Base-by-base conservation (phyloP, 2,329 filamentous ascomycete genomes). In the Fusarium poae region DNA sequence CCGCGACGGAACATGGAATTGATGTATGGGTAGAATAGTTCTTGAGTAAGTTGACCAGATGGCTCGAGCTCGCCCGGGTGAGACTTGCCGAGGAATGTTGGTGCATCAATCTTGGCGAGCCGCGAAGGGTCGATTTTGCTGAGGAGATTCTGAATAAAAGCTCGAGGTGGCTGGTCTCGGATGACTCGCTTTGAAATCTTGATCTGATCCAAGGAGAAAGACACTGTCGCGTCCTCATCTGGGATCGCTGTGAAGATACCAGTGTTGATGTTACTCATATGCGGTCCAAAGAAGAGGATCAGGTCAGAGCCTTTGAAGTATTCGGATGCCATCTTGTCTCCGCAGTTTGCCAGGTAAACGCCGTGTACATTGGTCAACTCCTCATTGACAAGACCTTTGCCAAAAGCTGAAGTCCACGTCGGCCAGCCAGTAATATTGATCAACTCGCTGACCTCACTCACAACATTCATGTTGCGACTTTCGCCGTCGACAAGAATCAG, bases 221-320 rank as follows among this genome's bases (percentile, higher is more conserved):
- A 57, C 6, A 63, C 3, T 4, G 60, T 63, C 3, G 20, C 37
- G 0, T 21, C 51, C 21, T 63, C 58, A 1, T 57, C 35, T 0
- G 60, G 58, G 1, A 63, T 63, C 3, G 60, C 43, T 2, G 45
- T 40, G 8, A 63, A 63, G 10, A 63, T 57, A 1, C 15, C 35
- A 6, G 60, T 63, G 10, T 63, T 63, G 11, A 63, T 63, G 21
- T 63, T 63, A 5, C 60, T 63, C 21, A 63, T 13, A 23, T 63
- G 60, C 0, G 60, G 60, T 1, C 60, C 60, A 6, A 63, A 49
- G 37, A 63, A 63, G 5, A 63, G 35, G 18, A 63, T 44, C 0
- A 63, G 32, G n/a, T 63, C 58, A 1, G 60, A 43, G 4, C 32
- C 30, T 30, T 57, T 63, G 35, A 63, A 63, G 20, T 63, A 63